Conservation (phyloP, 805 yeast species). For the Candida andamanensis region DNA sequence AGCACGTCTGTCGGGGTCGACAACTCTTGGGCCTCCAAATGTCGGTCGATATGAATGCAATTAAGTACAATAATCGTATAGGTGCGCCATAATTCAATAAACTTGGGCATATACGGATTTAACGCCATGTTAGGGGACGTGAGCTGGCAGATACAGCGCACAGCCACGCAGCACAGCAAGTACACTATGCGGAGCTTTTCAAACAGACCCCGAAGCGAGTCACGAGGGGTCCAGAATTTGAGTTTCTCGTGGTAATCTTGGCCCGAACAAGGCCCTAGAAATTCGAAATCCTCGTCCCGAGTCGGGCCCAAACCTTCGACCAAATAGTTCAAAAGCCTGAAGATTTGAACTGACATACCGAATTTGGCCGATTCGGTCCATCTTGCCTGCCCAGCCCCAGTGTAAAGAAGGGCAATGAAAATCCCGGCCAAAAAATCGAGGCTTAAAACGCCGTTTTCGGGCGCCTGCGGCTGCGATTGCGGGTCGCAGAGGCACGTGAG, state of each 20-base stretch:
- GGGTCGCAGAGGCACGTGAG: constrained; percentile 47
- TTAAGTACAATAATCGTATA: constrained; percentile 54
- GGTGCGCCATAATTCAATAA: constrained; percentile 61
- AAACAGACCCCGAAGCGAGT: background rate
- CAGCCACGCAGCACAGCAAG: too few species aligned
- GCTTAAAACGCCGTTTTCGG: constrained; percentile 1
- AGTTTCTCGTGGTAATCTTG: constrained; percentile 4
- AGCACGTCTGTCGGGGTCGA: constrained; percentile 30
- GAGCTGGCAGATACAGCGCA: too few species aligned
- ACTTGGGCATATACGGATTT: constrained; percentile 59
- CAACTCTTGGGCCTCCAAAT: constrained; percentile 19
- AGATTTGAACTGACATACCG: constrained; percentile 31
- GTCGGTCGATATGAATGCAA: constrained; percentile 51
- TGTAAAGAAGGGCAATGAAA: constrained; percentile 2
- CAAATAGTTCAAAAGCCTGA: constrained; percentile 33
- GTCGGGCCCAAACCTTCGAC: constrained; percentile 17
- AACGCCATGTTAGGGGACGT: constrained; percentile 41
- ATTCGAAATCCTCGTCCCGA: constrained; percentile 15
- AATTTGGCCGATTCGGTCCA: constrained; percentile 29
- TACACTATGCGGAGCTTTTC: constrained; percentile 14
- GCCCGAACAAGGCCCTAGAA: constrained; percentile 8
- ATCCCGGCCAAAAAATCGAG: constrained; percentile 6
- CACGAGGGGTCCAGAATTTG: constrained; percentile 9
- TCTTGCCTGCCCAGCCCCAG: too few species aligned
- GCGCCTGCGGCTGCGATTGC: constrained; percentile 53